Evolutionary conservation across 176 grass and related monocot species (phyloP), one percentile per base, ranked within the genome.

Genomic region (Areca catechu): DNA sequence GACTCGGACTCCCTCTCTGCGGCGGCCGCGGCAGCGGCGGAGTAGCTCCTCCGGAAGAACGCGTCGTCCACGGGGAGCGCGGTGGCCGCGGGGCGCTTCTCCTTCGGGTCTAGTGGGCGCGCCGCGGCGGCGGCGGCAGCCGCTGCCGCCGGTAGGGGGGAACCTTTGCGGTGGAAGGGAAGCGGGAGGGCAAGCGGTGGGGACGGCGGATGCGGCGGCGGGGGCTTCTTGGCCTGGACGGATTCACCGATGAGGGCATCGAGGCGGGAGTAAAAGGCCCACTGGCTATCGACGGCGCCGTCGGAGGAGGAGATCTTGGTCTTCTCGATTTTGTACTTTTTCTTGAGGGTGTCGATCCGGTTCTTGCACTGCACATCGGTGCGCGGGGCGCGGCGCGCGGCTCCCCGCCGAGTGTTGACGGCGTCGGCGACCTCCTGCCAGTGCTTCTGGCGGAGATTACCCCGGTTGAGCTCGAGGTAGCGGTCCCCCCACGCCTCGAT

Each of bases 341-440:
- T 86, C 78, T 86, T 86, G 48, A 81, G 78, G 51, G 77, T 81
- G 25, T 82, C 83, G 50, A 82, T 51, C 34, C 83, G 83, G 53
- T 82, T 86, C 70, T 86, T 77, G 52, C 83, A 86, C 78, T 86
- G 83, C 20, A 74, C 83, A 60, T 77, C 65, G 65, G 83, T 74
- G 54, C 83, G 83, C 29, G 63, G 73, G 15, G 73, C 58, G 64
- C 83, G 73, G 0, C 77, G 60, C 5, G 15, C 30, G 1, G 53
- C 24, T 19, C 60, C 65, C 24, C 74, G 73, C 63, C 51, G 65
- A 43, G 78, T 16, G 74, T 79, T 57, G 77, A 81, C 83, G 60
- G 73, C 83, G 60, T 65, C 59, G 60, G 77, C 64, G 69, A 74
- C 80, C 63, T 78, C 77, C n/a, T 74, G 65, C 77, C 77, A 77